These are phyloP conservation scores for Eucalyptus coolabah DNA, from an alignment of 345 rosid species.

Conservation along the genomic window DNA sequence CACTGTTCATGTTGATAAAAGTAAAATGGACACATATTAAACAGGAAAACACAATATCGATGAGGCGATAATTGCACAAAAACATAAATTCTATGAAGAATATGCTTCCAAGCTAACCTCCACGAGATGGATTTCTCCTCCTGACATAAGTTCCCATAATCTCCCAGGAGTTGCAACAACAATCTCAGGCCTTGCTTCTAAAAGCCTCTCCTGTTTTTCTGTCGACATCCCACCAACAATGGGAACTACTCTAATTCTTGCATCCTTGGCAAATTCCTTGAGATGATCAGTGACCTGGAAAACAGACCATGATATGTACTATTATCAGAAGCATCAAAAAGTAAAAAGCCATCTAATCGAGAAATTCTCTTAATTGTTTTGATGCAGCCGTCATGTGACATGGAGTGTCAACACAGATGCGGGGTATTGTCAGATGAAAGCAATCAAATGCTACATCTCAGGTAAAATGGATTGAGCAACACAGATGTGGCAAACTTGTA, in stretches of 20 bases:
- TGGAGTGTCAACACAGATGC: neutral
- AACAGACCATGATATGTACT: neutral
- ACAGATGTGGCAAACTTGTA: neutral
- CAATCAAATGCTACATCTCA: neutral
- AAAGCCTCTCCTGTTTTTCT: slow-evolving; percentile 83
- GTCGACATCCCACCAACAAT: slow-evolving; percentile 95
- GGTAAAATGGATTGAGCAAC: neutral
- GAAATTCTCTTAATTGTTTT: neutral
- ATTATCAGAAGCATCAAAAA: neutral
- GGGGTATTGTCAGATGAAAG: too few relatives aligned
- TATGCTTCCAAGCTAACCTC: slow-evolving; percentile 43
- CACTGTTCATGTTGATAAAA: neutral
- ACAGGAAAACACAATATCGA: neutral
- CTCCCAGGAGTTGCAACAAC: slow-evolving; percentile 96
- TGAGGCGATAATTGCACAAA: neutral
- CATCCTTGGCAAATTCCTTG: slow-evolving; percentile 50
- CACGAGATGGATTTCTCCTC: slow-evolving; percentile 78
- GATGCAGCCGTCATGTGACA: neutral
- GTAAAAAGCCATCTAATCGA: neutral
- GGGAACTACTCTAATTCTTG: slow-evolving; percentile 60
- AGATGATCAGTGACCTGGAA: slow-evolving; percentile 85
- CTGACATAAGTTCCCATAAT: slow-evolving; percentile 96
- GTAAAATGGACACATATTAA: neutral
- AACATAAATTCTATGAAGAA: neutral
- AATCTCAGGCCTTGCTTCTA: slow-evolving; percentile 79